A percentile compares a stretch with the other conserved stretches of the same genome.
Evolutionary conservation across 225 moss, liverwort and hornwort species (phyloP).

Genomic region (Bryum argenteum): DNA sequence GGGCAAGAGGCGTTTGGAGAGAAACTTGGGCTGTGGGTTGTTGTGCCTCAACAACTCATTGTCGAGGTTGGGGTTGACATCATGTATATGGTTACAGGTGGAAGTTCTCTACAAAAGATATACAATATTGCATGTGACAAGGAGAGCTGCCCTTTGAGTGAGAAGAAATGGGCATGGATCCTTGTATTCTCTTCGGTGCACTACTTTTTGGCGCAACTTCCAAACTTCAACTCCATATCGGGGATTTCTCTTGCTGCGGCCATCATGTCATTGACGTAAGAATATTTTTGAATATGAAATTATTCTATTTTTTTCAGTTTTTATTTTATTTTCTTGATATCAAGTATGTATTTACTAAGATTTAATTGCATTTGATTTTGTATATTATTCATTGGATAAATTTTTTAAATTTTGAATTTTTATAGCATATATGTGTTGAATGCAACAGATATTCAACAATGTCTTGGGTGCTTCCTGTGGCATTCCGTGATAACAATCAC

Average conservation of each 20-base stretch:
- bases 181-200: constrained; percentile 21
- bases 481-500: background rate
- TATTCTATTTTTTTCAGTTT: too few relatives aligned
- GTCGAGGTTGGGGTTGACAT: constrained; percentile 2
- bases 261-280: constrained; percentile 11
- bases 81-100: constrained; percentile 3
- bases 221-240: constrained; percentile 28
- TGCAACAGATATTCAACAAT: constrained; percentile 18
- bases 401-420: background rate
- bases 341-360: background rate
- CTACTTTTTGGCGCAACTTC: constrained; percentile 13
- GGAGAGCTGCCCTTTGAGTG: background rate
- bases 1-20: constrained; percentile 4
- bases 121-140: background rate
- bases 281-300: background rate
- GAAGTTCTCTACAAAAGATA: constrained; percentile 17
- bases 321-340: too few relatives aligned
- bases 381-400: background rate
- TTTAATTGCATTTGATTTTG: background rate
- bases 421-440: background rate
- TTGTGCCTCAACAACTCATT: constrained; percentile 19
- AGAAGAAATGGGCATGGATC: background rate
- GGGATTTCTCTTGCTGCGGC: constrained; percentile 1
- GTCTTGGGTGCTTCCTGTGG: background rate
- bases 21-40: constrained; percentile 25